Evolutionary conservation across 1,284 basidiomycete species (phyloP).

Genomic region (Trichosporon sp.): DNA sequence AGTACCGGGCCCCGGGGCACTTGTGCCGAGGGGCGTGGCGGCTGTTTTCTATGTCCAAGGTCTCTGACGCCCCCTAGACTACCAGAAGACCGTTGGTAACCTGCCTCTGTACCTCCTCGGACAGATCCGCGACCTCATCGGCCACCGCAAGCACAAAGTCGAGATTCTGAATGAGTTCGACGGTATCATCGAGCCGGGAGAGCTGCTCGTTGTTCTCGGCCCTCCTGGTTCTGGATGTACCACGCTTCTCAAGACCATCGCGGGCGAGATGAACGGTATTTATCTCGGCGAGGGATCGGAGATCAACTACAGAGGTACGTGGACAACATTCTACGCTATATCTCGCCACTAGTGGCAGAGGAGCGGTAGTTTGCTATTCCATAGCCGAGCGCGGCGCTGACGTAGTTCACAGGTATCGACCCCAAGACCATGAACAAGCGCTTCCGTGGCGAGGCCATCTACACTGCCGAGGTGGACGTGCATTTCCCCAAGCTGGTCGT

Average conservation of each 20-base stretch:
- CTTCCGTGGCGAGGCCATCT: constrained; percentile 59
- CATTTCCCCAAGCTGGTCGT: constrained; percentile 62
- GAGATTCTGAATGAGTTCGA: constrained; percentile 60
- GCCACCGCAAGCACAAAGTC: constrained; percentile 55
- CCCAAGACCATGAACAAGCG: constrained; percentile 54
- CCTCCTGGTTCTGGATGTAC: constrained; percentile 68
- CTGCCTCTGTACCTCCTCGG: constrained; percentile 52
- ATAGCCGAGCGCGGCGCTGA: background rate
- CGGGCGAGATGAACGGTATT: constrained; percentile 62
- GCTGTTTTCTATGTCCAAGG: background rate
- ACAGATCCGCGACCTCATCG: constrained; percentile 49
- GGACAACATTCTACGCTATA: background rate
- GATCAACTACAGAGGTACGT: constrained; percentile 55
- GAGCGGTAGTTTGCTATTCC: background rate
- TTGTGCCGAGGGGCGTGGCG: background rate
- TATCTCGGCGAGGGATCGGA: constrained; percentile 55
- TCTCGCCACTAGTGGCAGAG: background rate
- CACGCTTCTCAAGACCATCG: constrained; percentile 62
- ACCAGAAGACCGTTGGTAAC: constrained; percentile 60
- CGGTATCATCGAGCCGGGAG: constrained; percentile 58
- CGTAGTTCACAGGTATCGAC: constrained; percentile 43
- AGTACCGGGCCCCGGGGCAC: background rate
- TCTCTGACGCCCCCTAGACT: constrained; percentile 44
- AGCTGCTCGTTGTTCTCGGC: constrained; percentile 63
- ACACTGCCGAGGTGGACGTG: constrained; percentile 59